Conservation (phyloP, 768 basidiomycete genomes). For the Leccinum obscurum region DNA sequence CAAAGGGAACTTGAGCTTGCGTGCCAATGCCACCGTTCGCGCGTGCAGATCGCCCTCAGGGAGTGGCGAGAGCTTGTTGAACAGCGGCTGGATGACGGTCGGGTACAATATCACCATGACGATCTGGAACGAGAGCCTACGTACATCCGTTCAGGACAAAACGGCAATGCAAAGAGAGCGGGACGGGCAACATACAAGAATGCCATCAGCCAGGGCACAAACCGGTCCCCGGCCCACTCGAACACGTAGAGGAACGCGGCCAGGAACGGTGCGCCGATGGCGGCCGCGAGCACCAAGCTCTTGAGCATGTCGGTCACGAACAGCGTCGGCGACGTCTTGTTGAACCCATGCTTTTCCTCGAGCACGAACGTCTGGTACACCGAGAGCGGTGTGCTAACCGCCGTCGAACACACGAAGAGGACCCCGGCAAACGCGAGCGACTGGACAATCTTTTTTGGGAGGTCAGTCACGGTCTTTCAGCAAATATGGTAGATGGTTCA, state of each 20-base stretch:
- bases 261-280: conserved; percentile 82
- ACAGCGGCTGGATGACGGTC: conserved; percentile 88
- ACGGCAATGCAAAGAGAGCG: background rate
- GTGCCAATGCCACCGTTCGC: conserved; percentile 75
- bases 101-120: conserved; percentile 83
- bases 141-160: background rate
- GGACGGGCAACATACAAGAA: conserved; percentile 65
- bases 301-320: conserved; percentile 84
- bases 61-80: conserved; percentile 95
- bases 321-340: conserved; percentile 80
- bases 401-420: conserved; percentile 61
- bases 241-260: conserved; percentile 87
- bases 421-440: conserved; percentile 76
- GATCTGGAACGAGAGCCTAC: conserved; percentile 79
- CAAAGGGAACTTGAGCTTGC: conserved; percentile 86
- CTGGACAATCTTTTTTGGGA: conserved; percentile 58
- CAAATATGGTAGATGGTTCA: conserved; percentile 28
- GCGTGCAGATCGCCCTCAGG: conserved; percentile 71
- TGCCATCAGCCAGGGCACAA: conserved; percentile 91
- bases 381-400: conserved; percentile 73
- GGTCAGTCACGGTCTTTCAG: background rate
- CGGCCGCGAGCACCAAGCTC: conserved; percentile 67
- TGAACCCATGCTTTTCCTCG: conserved; percentile 96
- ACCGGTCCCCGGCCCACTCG: conserved; percentile 89
- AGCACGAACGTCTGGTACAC: conserved; percentile 91